A percentile compares a stretch with the other conserved stretches of the same genome.
Conservation (phyloP, 371 early-diverging fungal species). For the Syncephalis plumigaleata region DNA sequence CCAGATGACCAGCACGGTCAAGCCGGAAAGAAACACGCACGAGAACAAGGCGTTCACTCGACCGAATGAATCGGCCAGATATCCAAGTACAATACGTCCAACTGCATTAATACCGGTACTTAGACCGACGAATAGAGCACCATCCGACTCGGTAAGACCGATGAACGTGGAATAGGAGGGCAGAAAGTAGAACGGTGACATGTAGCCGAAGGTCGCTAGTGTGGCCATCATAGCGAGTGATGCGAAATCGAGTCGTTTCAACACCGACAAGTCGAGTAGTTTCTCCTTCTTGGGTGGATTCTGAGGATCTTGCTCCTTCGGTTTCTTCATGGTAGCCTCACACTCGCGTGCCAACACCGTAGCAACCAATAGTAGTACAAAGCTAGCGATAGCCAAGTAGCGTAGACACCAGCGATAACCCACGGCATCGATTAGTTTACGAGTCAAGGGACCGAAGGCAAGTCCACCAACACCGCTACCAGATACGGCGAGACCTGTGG, state of each 20-base stretch:
- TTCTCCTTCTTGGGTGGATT: no score
- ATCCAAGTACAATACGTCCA: constrained; percentile 28
- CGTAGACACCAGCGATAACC: constrained; percentile 27
- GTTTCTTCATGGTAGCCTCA: no score
- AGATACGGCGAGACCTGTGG: constrained; percentile 54
- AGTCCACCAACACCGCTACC: constrained; percentile 51
- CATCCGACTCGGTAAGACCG: constrained; percentile 17
- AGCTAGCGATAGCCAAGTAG: constrained; percentile 15
- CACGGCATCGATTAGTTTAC: constrained; percentile 17
- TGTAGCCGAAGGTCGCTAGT: constrained; percentile 15
- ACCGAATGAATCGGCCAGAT: constrained; percentile 30
- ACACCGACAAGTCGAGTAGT: no score
- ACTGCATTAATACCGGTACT: constrained; percentile 30
- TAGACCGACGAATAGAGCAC: constrained; percentile 26
- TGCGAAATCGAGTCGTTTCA: no score
- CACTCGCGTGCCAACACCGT: constrained; percentile 10
- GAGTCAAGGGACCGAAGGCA: constrained; percentile 26
- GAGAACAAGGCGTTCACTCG: constrained; percentile 27
- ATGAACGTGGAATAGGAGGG: constrained; percentile 13
- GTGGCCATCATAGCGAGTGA: constrained; percentile 8
- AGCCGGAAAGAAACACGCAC: constrained; percentile 20
- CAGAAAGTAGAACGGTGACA: constrained; percentile 21
- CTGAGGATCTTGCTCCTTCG: no score
- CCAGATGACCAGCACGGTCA: constrained; percentile 37
- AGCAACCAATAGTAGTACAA: constrained; percentile 12